Evolutionary conservation across 352 stramenopile genomes (phyloP).

Genomic region (Aphanomyces cochlioides): DNA sequence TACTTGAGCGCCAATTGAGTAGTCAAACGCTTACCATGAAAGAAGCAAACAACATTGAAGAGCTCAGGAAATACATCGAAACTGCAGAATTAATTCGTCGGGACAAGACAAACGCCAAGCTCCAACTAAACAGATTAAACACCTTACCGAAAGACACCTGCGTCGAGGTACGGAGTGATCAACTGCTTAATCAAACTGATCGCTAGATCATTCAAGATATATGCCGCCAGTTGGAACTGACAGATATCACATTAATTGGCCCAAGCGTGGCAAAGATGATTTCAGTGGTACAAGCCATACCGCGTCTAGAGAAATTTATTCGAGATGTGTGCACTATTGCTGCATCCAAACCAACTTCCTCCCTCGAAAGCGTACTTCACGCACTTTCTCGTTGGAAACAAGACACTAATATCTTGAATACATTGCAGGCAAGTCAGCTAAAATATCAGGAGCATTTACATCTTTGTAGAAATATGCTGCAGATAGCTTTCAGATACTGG

Average conservation of each 20-base stretch:
- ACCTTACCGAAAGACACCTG: slow-evolving; percentile 71
- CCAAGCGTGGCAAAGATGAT: slow-evolving; percentile 78
- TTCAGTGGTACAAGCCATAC: slow-evolving; percentile 70
- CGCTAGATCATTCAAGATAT: slow-evolving; percentile 67
- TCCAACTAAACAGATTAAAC: slow-evolving; percentile 72
- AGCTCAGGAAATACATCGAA: slow-evolving; percentile 76
- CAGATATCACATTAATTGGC: slow-evolving; percentile 75
- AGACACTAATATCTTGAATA: slow-evolving; percentile 52
- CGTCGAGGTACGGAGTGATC: slow-evolving; percentile 41
- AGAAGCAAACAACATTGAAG: slow-evolving; percentile 68
- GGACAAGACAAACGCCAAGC: slow-evolving; percentile 70
- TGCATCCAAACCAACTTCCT: slow-evolving; percentile 39
- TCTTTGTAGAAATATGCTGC: slow-evolving; percentile 2
- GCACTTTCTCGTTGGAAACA: slow-evolving; percentile 66
- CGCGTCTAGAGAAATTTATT: slow-evolving; percentile 84
- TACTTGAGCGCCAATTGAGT: slow-evolving; percentile 69
- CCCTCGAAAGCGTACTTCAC: slow-evolving; percentile 67
- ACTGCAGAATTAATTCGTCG: slow-evolving; percentile 76
- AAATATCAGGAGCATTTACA: background rate
- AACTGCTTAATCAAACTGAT: background rate
- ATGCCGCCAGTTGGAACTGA: slow-evolving; percentile 72
- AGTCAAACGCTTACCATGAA: slow-evolving; percentile 72
- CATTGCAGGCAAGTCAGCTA: slow-evolving; percentile 42
- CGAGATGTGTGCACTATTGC: slow-evolving; percentile 77
- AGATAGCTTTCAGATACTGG: background rate